Base-by-base conservation (phyloP, 2,329 filamentous ascomycete genomes). In the Alternaria gansuensis region DNA sequence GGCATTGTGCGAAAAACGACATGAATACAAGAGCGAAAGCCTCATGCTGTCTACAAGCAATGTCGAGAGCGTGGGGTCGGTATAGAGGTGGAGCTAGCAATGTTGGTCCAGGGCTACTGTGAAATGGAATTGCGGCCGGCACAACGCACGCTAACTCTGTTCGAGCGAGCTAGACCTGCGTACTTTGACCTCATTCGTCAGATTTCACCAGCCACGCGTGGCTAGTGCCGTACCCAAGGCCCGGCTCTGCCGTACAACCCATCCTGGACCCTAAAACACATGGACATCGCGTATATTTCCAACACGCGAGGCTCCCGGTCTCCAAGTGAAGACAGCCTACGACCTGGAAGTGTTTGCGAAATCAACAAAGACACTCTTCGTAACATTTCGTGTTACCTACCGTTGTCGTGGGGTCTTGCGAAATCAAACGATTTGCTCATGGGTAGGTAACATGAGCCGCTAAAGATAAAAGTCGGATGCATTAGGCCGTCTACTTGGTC, bases 41-140 rank as follows among this genome's bases (percentile, higher is more conserved):
- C 5, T 6, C 21, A 34, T 46, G 11, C 29, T 4, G 44, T 46
- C 44, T 31, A 17, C 8, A 29, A 26, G 23, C 2, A 4, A 21
- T 36, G 10, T 44, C 2, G 51, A 45, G 14, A 28, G 17, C 33
- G 4, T 41, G n/a, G 41, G 9, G 24, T 29, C 14, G n/a, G 29
- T 9, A 24, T 44, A 28, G 29, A 28, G 33, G 28, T 43, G 43
- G 43, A n/a, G 43, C 34, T 43, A 57, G 17, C n/a, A 23, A n/a
- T 21, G 24, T 40, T 40, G 17, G 37, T 23, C 11, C 33, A 6
- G 29, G 29, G 29, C 29, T 33, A 33, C 29, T 46, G 44, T 46
- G 2, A 41, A 33, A 34, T 26, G n/a, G 51, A 54, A 23, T 45
- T 54, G 40, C 51, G 46, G 57, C 51, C 28, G 57, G 44, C n/a